These are phyloP conservation scores for Oryza longistaminata DNA, from an alignment of 176 grass and related monocot genomes.

Conservation along the genomic window DNA sequence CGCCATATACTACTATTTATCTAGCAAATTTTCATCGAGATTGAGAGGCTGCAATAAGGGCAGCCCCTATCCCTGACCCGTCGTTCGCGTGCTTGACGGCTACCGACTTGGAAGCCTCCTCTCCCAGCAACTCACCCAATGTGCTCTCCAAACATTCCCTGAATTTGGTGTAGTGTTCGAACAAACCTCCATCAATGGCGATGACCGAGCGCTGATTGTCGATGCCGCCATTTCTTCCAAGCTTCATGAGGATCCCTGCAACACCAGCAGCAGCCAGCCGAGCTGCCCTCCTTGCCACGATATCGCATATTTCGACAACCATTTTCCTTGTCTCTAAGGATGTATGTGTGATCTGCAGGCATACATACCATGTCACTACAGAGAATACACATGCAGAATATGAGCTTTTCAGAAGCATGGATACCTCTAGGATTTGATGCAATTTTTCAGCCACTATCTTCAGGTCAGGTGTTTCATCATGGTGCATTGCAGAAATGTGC, in stretches of 20 bases:
- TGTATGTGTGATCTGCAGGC: constrained; percentile 48
- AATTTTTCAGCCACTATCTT: constrained; percentile 61
- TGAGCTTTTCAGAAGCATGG: not conserved
- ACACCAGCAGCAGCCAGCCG: constrained; percentile 74
- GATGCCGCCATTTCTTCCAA: constrained; percentile 46
- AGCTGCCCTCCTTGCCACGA: constrained; percentile 65
- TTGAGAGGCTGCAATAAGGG: constrained; percentile 78
- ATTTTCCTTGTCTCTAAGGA: constrained; percentile 61
- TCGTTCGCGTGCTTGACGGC: constrained; percentile 53
- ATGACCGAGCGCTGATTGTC: constrained; percentile 57
- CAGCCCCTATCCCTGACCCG: constrained; percentile 82
- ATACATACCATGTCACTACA: not conserved
- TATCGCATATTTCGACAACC: constrained; percentile 60
- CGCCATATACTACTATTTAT: constrained; percentile 2
- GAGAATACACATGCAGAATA: not conserved
- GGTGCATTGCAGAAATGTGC: constrained; percentile 72
- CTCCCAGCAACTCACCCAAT: constrained; percentile 60
- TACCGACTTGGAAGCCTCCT: constrained; percentile 43
- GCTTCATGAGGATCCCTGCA: constrained; percentile 79
- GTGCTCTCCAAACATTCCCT: constrained; percentile 57
- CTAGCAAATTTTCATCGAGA: constrained; percentile 42
- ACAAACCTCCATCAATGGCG: constrained; percentile 68
- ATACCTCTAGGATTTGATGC: constrained; percentile 53
- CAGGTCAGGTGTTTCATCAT: constrained; percentile 60
- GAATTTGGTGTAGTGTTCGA: constrained; percentile 65